Percentiles rank a stretch among this genome's conserved stretches.
Evolutionary conservation across 2,329 filamentous ascomycete genomes (phyloP).

Genomic region (Delphinella strobiligena): DNA sequence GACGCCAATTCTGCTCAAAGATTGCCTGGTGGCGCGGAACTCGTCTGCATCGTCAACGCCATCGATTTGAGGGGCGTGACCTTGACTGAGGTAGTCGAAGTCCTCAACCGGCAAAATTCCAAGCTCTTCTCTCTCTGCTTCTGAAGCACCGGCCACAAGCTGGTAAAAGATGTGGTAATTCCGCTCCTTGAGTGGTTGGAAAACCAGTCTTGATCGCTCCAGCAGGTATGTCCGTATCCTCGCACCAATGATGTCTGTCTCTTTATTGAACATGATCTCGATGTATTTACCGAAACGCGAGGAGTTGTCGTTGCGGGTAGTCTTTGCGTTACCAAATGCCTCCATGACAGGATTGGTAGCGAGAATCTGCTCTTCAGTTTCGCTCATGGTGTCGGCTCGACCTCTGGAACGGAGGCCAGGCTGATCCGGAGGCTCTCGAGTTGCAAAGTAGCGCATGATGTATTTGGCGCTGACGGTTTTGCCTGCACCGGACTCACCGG

Average conservation of each 20-base stretch:
- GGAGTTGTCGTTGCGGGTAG: conserved; percentile 98
- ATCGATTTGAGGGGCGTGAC: conserved; percentile 79
- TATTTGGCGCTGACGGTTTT: conserved; percentile 99
- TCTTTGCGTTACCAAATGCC: conserved; percentile 98
- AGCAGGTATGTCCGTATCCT: conserved; percentile 94
- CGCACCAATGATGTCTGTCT: conserved; percentile 92
- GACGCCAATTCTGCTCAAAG: conserved; percentile 80
- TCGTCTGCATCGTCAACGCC: conserved; percentile 93
- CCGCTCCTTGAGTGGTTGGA: conserved; percentile 91
- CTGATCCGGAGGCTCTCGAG: conserved; percentile 84
- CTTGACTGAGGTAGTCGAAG: conserved; percentile 94
- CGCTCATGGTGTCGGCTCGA: conserved; percentile 70
- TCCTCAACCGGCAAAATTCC: conserved; percentile 72
- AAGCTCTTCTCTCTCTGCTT: conserved; percentile 68
- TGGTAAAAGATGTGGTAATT: conserved; percentile 99
- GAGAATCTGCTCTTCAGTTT: conserved; percentile 96
- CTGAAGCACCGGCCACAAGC: conserved; percentile 80
- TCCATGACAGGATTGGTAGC: conserved; percentile 99
- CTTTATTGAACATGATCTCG: conserved; percentile 96
- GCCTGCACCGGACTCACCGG: conserved; percentile 93
- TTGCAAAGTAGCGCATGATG: conserved; percentile 99
- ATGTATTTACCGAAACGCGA: conserved; percentile 99
- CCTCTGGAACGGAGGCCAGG: conserved; percentile 68
- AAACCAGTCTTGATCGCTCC: conserved; percentile 89
- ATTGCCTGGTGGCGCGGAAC: conserved; percentile 77